phyloP scores from a whole-genome alignment of 371 early-diverging fungal genomes.

The Lichtheimia hyalospora region DNA sequence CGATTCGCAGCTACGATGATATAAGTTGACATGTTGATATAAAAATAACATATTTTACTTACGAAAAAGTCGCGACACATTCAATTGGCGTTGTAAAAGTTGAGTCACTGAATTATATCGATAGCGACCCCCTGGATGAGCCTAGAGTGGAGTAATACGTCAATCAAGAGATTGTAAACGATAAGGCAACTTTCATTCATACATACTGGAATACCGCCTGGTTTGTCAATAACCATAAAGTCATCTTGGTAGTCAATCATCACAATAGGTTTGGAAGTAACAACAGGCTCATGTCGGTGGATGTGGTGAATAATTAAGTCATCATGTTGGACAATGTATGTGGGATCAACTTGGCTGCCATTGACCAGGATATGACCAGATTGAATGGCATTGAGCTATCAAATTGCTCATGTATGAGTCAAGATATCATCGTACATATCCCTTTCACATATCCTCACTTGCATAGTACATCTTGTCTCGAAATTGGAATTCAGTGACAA shows the following conservation, averaged over 20 bases:
- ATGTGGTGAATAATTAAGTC: slow-evolving; percentile 79
- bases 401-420: not conserved
- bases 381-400: slow-evolving; percentile 70
- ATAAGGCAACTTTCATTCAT: not conserved
- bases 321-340: slow-evolving; percentile 61
- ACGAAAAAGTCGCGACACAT: slow-evolving; percentile 68
- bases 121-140: slow-evolving; percentile 79
- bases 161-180: too few species aligned
- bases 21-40: too few species aligned
- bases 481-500: slow-evolving; percentile 85
- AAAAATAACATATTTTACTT: slow-evolving; percentile 26
- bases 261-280: slow-evolving; percentile 60
- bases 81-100: slow-evolving; percentile 70
- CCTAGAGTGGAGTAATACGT: slow-evolving; percentile 15
- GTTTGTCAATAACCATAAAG: slow-evolving; percentile 85
- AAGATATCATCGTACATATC: too few species aligned
- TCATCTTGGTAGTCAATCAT: slow-evolving; percentile 64
- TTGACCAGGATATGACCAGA: slow-evolving; percentile 84
- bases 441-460: slow-evolving; percentile 11
- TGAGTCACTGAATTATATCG: slow-evolving; percentile 82
- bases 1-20: slow-evolving; percentile 71
- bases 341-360: slow-evolving; percentile 44
- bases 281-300: slow-evolving; percentile 96
- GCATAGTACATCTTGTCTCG: slow-evolving; percentile 78
- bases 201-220: slow-evolving; percentile 77